These are phyloP conservation scores for Tricholoma bakamatsutake DNA, from an alignment of 768 basidiomycete genomes.

Conservation along the genomic window DNA sequence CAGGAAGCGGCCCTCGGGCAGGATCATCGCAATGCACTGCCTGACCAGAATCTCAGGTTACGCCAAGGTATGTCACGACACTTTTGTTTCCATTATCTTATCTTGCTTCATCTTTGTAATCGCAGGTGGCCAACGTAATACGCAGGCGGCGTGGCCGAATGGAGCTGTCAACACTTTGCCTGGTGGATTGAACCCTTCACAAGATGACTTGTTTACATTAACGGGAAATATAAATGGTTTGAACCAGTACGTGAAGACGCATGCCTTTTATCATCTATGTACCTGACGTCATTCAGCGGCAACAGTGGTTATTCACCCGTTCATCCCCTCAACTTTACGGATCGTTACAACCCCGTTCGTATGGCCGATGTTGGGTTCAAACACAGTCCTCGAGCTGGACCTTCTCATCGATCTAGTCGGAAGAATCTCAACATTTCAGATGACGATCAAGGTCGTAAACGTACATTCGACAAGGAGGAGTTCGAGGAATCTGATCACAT, in stretches of 20 bases:
- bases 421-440: slow-evolving; percentile 23
- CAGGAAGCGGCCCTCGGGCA: slow-evolving; percentile 29
- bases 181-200: slow-evolving; percentile 18
- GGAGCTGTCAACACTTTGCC: slow-evolving; percentile 11
- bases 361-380: slow-evolving; percentile 13
- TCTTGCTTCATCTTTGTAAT: slow-evolving; percentile 13
- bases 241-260: slow-evolving; percentile 7
- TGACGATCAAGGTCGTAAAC: slow-evolving; percentile 32
- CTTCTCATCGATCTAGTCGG: slow-evolving; percentile 25
- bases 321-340: slow-evolving; percentile 25
- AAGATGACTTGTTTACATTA: slow-evolving; percentile 10
- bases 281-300: background rate
- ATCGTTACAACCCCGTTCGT: slow-evolving; percentile 32
- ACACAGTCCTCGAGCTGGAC: slow-evolving; percentile 10
- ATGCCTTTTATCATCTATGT: background rate
- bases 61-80: slow-evolving; percentile 35
- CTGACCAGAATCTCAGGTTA: slow-evolving; percentile 39
- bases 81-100: slow-evolving; percentile 20
- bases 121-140: slow-evolving; percentile 17
- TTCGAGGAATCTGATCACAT: slow-evolving; percentile 37
- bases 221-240: slow-evolving; percentile 7
- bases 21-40: slow-evolving; percentile 30
- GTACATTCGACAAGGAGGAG: slow-evolving; percentile 34
- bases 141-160: slow-evolving; percentile 15
- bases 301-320: slow-evolving; percentile 2